Conservation (phyloP, 176 grass and related monocot genomes). For the Avena sativa region DNA sequence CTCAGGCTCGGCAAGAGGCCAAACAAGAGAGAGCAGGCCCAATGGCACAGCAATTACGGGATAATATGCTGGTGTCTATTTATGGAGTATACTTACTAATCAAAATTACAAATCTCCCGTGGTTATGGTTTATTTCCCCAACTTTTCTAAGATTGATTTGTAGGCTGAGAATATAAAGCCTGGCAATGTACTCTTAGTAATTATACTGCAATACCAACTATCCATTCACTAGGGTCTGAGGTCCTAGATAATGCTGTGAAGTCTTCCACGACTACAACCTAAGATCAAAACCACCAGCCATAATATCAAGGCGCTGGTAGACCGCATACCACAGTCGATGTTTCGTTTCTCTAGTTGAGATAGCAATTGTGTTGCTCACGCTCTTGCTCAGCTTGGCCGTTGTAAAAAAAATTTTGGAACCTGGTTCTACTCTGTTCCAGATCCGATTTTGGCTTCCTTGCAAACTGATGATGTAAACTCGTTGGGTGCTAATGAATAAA, state of each 20-base stretch:
- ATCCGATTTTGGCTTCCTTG: too few relatives aligned
- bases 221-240: background rate
- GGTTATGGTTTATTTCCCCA: background rate
- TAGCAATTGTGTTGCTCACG: too few relatives aligned
- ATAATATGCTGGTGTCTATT: background rate
- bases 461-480: too few relatives aligned
- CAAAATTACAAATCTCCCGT: background rate
- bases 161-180: background rate
- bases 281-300: too few relatives aligned
- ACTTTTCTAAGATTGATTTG: background rate
- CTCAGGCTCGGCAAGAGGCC: background rate
- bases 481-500: too few relatives aligned
- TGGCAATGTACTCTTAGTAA: background rate
- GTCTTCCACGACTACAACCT: background rate
- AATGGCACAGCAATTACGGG: background rate
- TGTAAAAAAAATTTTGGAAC: too few relatives aligned
- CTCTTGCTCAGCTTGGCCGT: too few relatives aligned
- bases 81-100: background rate
- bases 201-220: background rate
- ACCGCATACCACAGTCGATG: too few relatives aligned
- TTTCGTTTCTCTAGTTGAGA: too few relatives aligned
- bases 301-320: too few relatives aligned
- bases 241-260: background rate
- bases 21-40: background rate
- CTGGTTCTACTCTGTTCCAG: too few relatives aligned